Evolutionary conservation across 805 yeast species (phyloP).

Genomic region (Candida hispaniensis): DNA sequence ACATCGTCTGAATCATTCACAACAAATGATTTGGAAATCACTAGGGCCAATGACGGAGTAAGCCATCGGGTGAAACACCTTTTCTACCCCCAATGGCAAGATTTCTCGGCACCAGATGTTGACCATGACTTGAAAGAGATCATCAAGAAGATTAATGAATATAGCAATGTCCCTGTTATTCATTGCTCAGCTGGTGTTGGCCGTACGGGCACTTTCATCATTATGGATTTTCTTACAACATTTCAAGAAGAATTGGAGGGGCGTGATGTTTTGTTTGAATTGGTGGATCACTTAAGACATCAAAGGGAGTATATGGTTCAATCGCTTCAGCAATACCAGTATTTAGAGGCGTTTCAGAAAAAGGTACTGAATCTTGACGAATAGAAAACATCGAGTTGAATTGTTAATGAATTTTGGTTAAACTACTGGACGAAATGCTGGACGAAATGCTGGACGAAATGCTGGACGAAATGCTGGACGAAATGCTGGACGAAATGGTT

Average conservation of each 20-base stretch:
- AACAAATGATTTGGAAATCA: slow-evolving; percentile 36
- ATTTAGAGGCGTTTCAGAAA: slow-evolving; percentile 27
- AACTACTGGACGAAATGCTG: no score
- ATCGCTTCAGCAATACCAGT: slow-evolving; percentile 30
- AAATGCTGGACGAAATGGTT: no score
- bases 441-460: no score
- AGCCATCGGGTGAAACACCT: slow-evolving; percentile 31
- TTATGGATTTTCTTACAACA: slow-evolving; percentile 44
- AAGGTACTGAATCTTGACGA: no score
- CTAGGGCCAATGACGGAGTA: slow-evolving; percentile 27
- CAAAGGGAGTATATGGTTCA: slow-evolving; percentile 37
- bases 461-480: no score
- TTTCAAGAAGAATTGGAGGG: slow-evolving; percentile 30
- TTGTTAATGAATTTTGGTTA: no score
- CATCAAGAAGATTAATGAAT: no score
- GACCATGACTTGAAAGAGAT: slow-evolving; percentile 40
- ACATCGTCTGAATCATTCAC: no score
- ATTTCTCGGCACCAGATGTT: slow-evolving; percentile 51
- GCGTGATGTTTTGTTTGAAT: slow-evolving; percentile 24
- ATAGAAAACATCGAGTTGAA: no score
- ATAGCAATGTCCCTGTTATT: slow-evolving; percentile 34
- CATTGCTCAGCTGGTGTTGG: slow-evolving; percentile 99
- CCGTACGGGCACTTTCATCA: slow-evolving; percentile 81
- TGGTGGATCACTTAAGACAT: slow-evolving; percentile 30
- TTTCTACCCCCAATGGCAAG: slow-evolving; percentile 78